These are phyloP conservation scores for Fusarium globosum DNA, from an alignment of 2,329 filamentous ascomycete genomes.

Conservation along the genomic window DNA sequence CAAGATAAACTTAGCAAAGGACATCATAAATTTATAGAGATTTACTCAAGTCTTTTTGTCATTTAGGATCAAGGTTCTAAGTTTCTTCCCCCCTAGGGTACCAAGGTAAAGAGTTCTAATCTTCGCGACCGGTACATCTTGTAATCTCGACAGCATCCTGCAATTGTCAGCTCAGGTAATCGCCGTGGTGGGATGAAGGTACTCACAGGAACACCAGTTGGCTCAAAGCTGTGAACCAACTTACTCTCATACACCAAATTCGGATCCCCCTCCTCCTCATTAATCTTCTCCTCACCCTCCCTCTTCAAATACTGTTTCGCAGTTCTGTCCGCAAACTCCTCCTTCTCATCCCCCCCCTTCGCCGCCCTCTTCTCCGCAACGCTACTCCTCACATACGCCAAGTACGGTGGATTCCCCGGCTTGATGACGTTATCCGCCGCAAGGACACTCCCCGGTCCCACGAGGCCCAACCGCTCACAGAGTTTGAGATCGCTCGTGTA, in stretches of 20 bases:
- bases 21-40: too few relatives aligned
- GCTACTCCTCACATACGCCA: conserved; percentile 75
- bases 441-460: conserved; percentile 71
- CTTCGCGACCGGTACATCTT: conserved; percentile 59
- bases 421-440: conserved; percentile 78
- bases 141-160: conserved; percentile 77
- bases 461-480: conserved; percentile 75
- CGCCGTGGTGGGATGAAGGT: fast-evolving
- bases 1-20: not conserved
- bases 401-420: conserved; percentile 76
- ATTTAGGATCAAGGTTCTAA: too few relatives aligned
- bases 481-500: conserved; percentile 81
- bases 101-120: not conserved
- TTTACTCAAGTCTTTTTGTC: too few relatives aligned
- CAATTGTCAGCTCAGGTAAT: conserved; percentile 31
- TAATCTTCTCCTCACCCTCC: conserved; percentile 54
- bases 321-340: conserved; percentile 55
- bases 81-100: too few relatives aligned
- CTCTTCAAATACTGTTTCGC: conserved; percentile 68
- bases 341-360: conserved; percentile 52
- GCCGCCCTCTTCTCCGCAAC: conserved; percentile 68
- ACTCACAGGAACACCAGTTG: conserved; percentile 72
- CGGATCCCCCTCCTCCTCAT: conserved; percentile 65
- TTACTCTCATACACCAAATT: conserved; percentile 73
- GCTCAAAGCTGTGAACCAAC: conserved; percentile 73